Conservation (phyloP, 768 basidiomycete species). For the Rossbeevera mucosa region DNA sequence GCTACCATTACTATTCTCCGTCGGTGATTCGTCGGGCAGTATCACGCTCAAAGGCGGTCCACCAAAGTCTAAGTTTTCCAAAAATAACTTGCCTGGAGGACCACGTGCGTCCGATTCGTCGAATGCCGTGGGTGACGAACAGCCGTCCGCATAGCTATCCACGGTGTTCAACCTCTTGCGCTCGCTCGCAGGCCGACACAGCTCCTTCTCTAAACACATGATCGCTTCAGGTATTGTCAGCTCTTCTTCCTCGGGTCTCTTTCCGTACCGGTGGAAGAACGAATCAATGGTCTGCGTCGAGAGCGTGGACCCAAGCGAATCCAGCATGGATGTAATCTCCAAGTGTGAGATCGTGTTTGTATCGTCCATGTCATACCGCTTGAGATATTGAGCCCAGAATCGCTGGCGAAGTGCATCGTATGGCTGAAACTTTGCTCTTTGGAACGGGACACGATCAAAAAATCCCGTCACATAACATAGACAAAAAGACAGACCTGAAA, state of each 20-base stretch:
- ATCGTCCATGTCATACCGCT: slow-evolving; percentile 88
- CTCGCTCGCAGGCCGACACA: slow-evolving; percentile 68
- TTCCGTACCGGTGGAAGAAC: slow-evolving; percentile 74
- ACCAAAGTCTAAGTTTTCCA: slow-evolving; percentile 60
- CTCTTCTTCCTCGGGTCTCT: slow-evolving; percentile 61
- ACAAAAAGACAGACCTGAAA: slow-evolving; percentile 45
- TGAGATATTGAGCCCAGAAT: slow-evolving; percentile 87
- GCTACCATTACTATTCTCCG: slow-evolving; percentile 10
- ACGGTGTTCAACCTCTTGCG: slow-evolving; percentile 59
- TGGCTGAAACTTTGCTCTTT: slow-evolving; percentile 89
- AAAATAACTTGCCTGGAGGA: slow-evolving; percentile 36
- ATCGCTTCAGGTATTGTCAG: slow-evolving; percentile 76
- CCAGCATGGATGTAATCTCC: slow-evolving; percentile 92
- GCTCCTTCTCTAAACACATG: slow-evolving; percentile 80
- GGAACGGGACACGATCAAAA: not conserved
- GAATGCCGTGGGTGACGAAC: slow-evolving; percentile 51
- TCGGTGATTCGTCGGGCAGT: slow-evolving; percentile 27
- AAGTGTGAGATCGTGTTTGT: slow-evolving; percentile 68
- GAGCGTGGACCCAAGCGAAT: slow-evolving; percentile 93
- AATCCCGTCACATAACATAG: not conserved
- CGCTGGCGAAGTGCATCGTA: slow-evolving; percentile 87
- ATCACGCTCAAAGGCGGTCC: slow-evolving; percentile 42
- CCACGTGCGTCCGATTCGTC: slow-evolving; percentile 27
- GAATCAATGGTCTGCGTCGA: slow-evolving; percentile 69
- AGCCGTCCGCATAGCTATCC: slow-evolving; percentile 39